phyloP scores from a whole-genome alignment of 305 asterid species.

The Rubia peregrina region DNA sequence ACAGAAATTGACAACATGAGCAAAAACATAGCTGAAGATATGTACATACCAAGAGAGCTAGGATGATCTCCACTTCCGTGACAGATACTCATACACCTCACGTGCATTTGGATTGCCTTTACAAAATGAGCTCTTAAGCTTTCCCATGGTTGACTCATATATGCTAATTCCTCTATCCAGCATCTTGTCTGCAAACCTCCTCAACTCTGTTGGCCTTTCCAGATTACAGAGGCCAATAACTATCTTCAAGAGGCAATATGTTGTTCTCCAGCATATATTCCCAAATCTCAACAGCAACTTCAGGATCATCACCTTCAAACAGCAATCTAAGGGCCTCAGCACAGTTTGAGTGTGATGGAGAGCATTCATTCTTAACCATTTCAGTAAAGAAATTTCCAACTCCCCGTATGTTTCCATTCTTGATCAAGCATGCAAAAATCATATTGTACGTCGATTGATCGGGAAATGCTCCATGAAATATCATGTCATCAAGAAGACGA shows the following conservation, averaged over 20 bases:
- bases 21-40: not conserved
- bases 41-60: constrained; percentile 15
- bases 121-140: constrained; percentile 39
- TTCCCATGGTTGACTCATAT: constrained; percentile 53
- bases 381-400: constrained; percentile 49
- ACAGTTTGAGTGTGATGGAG: constrained; percentile 47
- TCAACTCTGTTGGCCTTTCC: constrained; percentile 49
- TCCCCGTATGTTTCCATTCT: constrained; percentile 44
- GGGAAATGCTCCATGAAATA: constrained; percentile 62
- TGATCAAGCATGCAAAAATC: constrained; percentile 56
- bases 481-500: constrained; percentile 58
- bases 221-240: constrained; percentile 52
- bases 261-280: constrained; percentile 44
- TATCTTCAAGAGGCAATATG: constrained; percentile 51
- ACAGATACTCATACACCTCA: constrained; percentile 46
- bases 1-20: constrained; percentile 13
- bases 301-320: constrained; percentile 63
- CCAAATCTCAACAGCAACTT: constrained; percentile 61
- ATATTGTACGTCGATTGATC: constrained; percentile 54
- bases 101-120: constrained; percentile 43
- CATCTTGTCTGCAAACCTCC: constrained; percentile 56
- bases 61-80: constrained; percentile 52
- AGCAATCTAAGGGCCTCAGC: constrained; percentile 46
- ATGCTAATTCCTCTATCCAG: constrained; percentile 43
- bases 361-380: constrained; percentile 71